Base-by-base conservation (phyloP, 2,329 filamentous ascomycete genomes). In the Colletotrichum liriopes region DNA sequence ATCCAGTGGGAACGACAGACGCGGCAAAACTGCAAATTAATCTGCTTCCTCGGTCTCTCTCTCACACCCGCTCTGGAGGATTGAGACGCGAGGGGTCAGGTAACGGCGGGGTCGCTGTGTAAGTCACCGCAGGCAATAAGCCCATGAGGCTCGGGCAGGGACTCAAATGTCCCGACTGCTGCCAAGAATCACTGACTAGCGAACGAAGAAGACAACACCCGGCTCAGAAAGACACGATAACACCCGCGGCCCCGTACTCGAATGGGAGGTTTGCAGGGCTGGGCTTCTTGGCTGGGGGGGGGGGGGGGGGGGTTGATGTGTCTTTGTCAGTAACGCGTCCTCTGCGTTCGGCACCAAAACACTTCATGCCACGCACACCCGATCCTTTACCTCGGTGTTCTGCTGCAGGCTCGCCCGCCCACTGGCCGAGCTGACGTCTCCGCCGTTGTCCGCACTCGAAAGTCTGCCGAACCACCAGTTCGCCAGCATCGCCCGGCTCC, bases 401-500 rank as follows among this genome's bases (percentile, higher is more conserved):
- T 45, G 43, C 18, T 23, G 18, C 18, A 37, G 29, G 51, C 18
- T 16, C 26, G 29, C 29, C 6, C 29, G 29, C 29, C 29, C 29
- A 6, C 29, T 32, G 4, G 26, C 26, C 32, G 16, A n/a, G 51
- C 29, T 32, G 29, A 35, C 29, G 5, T 35, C 11, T 20, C 29
- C 11, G 29, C 9, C 26, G 39, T 41, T 43, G 35, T 35, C 18
- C 55, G 39, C 37, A 43, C 55, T 43, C 39, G 20, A 5, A 37
- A 2, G 55, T 9, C 54, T n/a, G 67, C 67, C 62, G 62, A 71
- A 62, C 55, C 39, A 55, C 62, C 52, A n/a, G 67, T 71, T 71
- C 67, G 55, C 39, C 45, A 47, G 23, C n/a, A 32, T 35, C 4
- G 7, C 37, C 41, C 35, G 16, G 23, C 45, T 65, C 32, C 18